A percentile compares a stretch with the other conserved stretches of the same genome.
These are phyloP conservation scores for Pseudogymnoascus sp. DNA, from an alignment of 2,329 filamentous ascomycete genomes.

Conservation along the genomic window DNA sequence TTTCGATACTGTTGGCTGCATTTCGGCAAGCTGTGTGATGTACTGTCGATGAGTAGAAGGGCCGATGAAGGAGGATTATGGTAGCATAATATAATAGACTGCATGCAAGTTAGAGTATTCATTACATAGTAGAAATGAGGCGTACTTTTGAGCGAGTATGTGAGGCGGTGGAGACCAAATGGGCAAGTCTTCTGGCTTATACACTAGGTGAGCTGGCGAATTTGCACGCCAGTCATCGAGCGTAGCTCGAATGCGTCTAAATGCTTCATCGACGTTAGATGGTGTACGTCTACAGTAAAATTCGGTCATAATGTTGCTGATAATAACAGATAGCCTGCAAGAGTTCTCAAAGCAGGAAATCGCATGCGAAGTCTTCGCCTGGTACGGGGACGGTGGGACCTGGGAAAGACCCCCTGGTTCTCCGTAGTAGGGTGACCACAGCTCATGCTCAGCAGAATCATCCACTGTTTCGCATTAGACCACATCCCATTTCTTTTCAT, in stretches of 20 bases:
- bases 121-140: neutral
- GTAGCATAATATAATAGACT: slow-evolving; percentile 11
- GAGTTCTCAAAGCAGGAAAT: slow-evolving; percentile 11
- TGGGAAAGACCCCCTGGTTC: neutral
- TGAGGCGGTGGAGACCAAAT: slow-evolving; percentile 47
- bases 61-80: slow-evolving; percentile 11
- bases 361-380: neutral
- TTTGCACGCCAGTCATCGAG: slow-evolving; percentile 45
- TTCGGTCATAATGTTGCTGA: slow-evolving; percentile 9
- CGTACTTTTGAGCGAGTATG: slow-evolving; percentile 45
- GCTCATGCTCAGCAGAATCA: slow-evolving; percentile 48
- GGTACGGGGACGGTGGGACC: neutral
- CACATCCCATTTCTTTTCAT: neutral
- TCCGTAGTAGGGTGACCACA: slow-evolving; percentile 43
- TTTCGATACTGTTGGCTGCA: slow-evolving; percentile 24
- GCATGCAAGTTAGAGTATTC: neutral
- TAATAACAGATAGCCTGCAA: slow-evolving; percentile 11
- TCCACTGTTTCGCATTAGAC: slow-evolving; percentile 36
- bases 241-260: neutral
- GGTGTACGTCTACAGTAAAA: neutral
- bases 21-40: slow-evolving; percentile 18
- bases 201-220: slow-evolving; percentile 42
- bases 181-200: slow-evolving; percentile 41
- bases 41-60: neutral
- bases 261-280: neutral